Base-by-base conservation (phyloP, 139 green algal species). In the Chlamydomonas incerta region DNA sequence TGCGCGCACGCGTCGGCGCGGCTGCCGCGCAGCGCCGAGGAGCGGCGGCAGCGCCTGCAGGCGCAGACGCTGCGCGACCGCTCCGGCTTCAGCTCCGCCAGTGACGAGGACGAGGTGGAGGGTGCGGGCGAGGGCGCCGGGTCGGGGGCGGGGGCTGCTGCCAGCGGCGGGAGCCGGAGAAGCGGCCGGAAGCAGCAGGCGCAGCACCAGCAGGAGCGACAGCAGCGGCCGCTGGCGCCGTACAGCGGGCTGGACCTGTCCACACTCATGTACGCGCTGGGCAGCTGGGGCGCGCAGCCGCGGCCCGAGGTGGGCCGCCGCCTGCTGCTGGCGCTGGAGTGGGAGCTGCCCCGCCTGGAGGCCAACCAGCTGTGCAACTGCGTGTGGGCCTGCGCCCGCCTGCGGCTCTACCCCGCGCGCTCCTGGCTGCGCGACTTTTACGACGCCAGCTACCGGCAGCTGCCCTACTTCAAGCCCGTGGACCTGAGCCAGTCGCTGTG, bases 401-500 rank as follows among this genome's bases (percentile, higher is more conserved):
- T 83, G 46, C 41, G 63, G 31, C n/a, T 83, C 20, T 65, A 67
- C 63, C 77, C 77, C 15, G 17, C 21, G 41, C 33, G 37, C 34
- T 52, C 31, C 35, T 83, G 77, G 77, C 63, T 83, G 41, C 23
- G 10, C 15, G n/a, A 18, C 46, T 74, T 66, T n/a, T 83, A 72
- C 29, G 63, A 83, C 31, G 77, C 77, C 37, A 66, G 63, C 26
- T 83, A 74, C 77, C 28, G 77, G 24, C 63, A 66, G 46, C 46
- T 83, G 63, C 63, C 41, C 41, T 66, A 55, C 77, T 83, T 83
- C 34, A 83, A 83, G 47, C 80, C 80, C 23, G 67, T 41, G 65
- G 80, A 85, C 50, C 80, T 85, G 1, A 66, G 62, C 5, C 77
- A 83, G 77, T 63, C 41, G 3, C 70, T 86, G 41, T 90, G 80